Evolutionary conservation across 805 yeast species (phyloP).

Genomic region (Candida vartiovaarae): DNA sequence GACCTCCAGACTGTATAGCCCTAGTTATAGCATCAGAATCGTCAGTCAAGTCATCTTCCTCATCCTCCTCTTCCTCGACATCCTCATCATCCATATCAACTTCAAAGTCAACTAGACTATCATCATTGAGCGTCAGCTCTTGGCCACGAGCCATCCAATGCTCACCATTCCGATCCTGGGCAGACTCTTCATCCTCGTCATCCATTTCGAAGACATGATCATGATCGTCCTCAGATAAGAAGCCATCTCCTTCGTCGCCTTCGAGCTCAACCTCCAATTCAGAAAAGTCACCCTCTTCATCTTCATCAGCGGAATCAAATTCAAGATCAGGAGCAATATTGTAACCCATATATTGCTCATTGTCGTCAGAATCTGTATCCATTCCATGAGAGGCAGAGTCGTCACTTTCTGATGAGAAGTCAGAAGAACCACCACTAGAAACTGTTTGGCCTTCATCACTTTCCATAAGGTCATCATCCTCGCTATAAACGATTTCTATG

Average conservation of each 20-base stretch:
- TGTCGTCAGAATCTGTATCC: conserved; percentile 5
- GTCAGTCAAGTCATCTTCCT: conserved; percentile 17
- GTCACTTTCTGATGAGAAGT: conserved; percentile 15
- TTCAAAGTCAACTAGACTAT: conserved; percentile 8
- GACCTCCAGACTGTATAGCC: neutral
- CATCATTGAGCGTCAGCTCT: conserved; percentile 8
- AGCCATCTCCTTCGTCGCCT: conserved; percentile 15
- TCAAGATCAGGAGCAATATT: conserved; percentile 12
- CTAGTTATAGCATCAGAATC: conserved; percentile 2
- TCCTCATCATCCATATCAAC: conserved; percentile 7
- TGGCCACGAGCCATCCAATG: conserved; percentile 1
- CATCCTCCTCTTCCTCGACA: conserved; percentile 9
- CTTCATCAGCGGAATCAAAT: conserved; percentile 7
- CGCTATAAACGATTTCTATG: conserved; percentile 27
- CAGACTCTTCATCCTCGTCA: conserved; percentile 4
- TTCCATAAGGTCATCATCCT: conserved; percentile 25
- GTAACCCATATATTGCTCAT: conserved; percentile 7
- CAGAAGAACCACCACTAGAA: conserved; percentile 3
- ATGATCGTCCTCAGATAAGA: conserved; percentile 20
- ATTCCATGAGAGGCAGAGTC: conserved; percentile 17
- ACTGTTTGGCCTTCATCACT: conserved; percentile 25
- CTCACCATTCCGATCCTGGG: conserved; percentile 19
- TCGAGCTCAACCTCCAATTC: neutral
- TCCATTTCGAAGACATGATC: conserved; percentile 15
- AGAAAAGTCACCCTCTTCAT: neutral